These are phyloP conservation scores for Gynochthodes officinalis DNA, from an alignment of 257 asterid species.

Conservation along the genomic window DNA sequence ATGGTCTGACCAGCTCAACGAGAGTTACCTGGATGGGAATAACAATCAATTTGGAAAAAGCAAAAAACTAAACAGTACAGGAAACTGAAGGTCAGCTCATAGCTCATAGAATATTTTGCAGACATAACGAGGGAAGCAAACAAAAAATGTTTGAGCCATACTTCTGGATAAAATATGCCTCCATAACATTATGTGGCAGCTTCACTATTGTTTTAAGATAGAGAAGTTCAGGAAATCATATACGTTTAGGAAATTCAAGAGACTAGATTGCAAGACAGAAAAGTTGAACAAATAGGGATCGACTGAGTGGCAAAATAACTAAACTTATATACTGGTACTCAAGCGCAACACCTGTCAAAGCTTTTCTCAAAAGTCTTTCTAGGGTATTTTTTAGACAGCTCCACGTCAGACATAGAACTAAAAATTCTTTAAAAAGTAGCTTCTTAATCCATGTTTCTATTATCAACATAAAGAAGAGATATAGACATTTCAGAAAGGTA, in stretches of 20 bases:
- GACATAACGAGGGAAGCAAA: not conserved
- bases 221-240: no score
- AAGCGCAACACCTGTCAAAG: not conserved
- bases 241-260: not conserved
- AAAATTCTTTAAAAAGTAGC: not conserved
- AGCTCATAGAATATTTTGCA: not conserved
- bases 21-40: constrained; percentile 56
- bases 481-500: constrained; percentile 2
- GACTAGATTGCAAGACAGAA: not conserved
- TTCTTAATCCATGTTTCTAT: not conserved
- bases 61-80: not conserved
- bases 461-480: not conserved
- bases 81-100: not conserved
- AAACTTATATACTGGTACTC: not conserved
- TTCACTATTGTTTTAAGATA: not conserved
- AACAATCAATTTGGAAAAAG: constrained; percentile 8
- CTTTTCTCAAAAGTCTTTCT: not conserved
- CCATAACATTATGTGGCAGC: not conserved
- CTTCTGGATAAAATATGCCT: not conserved
- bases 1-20: constrained; percentile 79
- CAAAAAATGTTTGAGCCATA: not conserved
- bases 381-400: no score
- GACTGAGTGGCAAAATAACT: not conserved
- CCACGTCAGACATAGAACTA: not conserved
- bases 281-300: not conserved